Evolutionary conservation across 305 asterid genomes (phyloP).

Genomic region (Fraxinus nigra): DNA sequence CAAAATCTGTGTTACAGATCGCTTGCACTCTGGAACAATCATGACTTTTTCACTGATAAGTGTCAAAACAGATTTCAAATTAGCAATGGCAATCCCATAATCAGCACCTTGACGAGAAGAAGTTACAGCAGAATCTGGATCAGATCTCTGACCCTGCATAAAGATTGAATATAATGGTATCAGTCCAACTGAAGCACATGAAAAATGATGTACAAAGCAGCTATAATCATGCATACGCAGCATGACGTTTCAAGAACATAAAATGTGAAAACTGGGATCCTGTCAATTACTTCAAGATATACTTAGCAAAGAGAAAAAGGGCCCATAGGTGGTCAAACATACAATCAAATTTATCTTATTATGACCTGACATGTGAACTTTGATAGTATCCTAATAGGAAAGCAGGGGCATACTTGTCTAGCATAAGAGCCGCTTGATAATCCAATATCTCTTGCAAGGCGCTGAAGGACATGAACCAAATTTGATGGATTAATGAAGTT

Average conservation of each 20-base stretch:
- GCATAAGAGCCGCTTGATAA: slow-evolving; percentile 67
- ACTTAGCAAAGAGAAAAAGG: slow-evolving; percentile 15
- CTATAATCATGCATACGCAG: not conserved
- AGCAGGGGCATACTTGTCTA: slow-evolving; percentile 69
- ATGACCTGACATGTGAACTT: too few species aligned
- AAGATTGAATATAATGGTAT: too few species aligned
- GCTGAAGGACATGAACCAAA: slow-evolving; percentile 96
- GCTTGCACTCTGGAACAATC: slow-evolving; percentile 90
- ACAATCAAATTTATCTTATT: not conserved
- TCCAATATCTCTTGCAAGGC: slow-evolving; percentile 93
- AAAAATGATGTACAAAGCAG: slow-evolving; percentile 2
- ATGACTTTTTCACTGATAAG: slow-evolving; percentile 85
- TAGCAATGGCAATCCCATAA: slow-evolving; percentile 76
- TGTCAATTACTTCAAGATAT: slow-evolving; percentile 7
- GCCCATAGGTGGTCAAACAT: not conserved
- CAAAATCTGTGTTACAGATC: slow-evolving; percentile 78
- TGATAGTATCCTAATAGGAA: slow-evolving; percentile 9
- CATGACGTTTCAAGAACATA: slow-evolving; percentile 12
- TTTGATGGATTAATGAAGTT: slow-evolving; percentile 79
- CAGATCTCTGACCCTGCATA: slow-evolving; percentile 84
- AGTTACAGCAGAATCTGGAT: slow-evolving; percentile 88
- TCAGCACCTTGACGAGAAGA: slow-evolving; percentile 98
- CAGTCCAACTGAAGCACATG: too few species aligned
- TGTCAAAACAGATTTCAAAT: slow-evolving; percentile 77
- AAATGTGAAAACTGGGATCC: slow-evolving; percentile 9